A percentile compares a stretch with the other conserved stretches of the same genome.
phyloP scores from a whole-genome alignment of 805 yeast genomes.

The Yamadazyma takamatsuzukensis region DNA sequence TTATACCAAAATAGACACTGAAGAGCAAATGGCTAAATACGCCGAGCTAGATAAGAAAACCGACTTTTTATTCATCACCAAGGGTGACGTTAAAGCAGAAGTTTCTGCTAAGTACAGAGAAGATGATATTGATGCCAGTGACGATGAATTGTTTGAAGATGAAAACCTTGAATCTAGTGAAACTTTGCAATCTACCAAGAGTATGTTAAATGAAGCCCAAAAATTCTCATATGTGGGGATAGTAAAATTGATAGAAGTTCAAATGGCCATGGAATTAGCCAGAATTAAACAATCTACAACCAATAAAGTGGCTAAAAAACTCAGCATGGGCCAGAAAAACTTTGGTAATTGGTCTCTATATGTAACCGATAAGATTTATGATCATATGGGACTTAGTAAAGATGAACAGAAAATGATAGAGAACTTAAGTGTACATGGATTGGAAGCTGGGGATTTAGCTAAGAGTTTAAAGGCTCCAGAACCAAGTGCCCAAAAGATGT shows the following conservation, averaged over 20 bases:
- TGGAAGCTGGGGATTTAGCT: conserved; percentile 68
- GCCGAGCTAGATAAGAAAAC: conserved; percentile 47
- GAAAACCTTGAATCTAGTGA: conserved; percentile 48
- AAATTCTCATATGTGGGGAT: conserved; percentile 90
- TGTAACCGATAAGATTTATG: conserved; percentile 66
- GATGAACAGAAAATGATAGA: conserved; percentile 88
- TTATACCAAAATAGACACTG: conserved; percentile 85
- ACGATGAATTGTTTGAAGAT: conserved; percentile 23
- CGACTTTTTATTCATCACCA: conserved; percentile 44
- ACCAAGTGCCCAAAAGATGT: conserved; percentile 5
- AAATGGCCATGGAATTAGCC: conserved; percentile 80
- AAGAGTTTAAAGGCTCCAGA: conserved; percentile 44
- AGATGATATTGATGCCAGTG: conserved; percentile 17
- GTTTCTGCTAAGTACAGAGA: conserved; percentile 21
- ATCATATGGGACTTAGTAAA: conserved; percentile 72
- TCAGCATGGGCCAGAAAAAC: conserved; percentile 69
- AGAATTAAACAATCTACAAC: conserved; percentile 49
- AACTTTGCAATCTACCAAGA: conserved; percentile 76
- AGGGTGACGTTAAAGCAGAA: conserved; percentile 6
- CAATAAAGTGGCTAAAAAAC: conserved; percentile 51
- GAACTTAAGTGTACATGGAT: conserved; percentile 77
- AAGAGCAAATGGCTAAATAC: conserved; percentile 78
- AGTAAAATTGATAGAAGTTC: conserved; percentile 68
- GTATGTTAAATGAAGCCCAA: conserved; percentile 77
- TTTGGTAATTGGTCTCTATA: conserved; percentile 82